phyloP scores from a whole-genome alignment of 225 moss, liverwort and hornwort species.

The Bryoerythrophyllum caledonicum region DNA sequence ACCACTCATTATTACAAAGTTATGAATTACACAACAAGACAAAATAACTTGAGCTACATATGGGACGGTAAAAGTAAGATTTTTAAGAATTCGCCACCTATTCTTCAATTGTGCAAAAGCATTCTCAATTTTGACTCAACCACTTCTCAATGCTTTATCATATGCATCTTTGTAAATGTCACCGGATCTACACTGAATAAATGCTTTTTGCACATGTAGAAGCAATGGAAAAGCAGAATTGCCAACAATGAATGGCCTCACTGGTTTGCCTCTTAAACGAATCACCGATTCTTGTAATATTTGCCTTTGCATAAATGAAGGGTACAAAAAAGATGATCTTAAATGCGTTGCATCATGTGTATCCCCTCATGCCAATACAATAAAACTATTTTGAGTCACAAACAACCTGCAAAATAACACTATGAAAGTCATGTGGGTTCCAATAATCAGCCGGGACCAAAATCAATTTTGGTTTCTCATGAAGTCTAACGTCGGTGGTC shows the following conservation, averaged over 20 bases:
- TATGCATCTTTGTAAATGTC: slow-evolving; percentile 1
- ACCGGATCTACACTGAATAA: not conserved
- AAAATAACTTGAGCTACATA: too few species aligned
- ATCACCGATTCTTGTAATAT: too few species aligned
- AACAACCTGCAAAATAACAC: not conserved
- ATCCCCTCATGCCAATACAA: not conserved
- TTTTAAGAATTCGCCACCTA: not conserved
- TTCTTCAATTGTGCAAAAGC: not conserved
- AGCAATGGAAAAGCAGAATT: not conserved
- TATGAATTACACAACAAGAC: too few species aligned
- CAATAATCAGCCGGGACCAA: not conserved
- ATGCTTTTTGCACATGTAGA: not conserved
- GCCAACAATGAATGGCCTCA: not conserved
- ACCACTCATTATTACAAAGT: too few species aligned
- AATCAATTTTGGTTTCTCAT: not conserved
- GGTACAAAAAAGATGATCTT: not conserved
- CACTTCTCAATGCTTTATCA: not conserved
- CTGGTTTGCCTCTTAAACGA: too few species aligned
- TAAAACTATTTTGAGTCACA: not conserved
- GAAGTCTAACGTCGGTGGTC: not conserved
- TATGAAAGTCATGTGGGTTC: not conserved
- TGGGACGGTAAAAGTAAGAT: too few species aligned
- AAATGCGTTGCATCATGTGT: not conserved
- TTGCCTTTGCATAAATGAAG: not conserved
- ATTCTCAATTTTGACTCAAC: not conserved